Conservation (phyloP, 2,329 filamentous ascomycete genomes). For the Dryadomyces sulphureus region DNA sequence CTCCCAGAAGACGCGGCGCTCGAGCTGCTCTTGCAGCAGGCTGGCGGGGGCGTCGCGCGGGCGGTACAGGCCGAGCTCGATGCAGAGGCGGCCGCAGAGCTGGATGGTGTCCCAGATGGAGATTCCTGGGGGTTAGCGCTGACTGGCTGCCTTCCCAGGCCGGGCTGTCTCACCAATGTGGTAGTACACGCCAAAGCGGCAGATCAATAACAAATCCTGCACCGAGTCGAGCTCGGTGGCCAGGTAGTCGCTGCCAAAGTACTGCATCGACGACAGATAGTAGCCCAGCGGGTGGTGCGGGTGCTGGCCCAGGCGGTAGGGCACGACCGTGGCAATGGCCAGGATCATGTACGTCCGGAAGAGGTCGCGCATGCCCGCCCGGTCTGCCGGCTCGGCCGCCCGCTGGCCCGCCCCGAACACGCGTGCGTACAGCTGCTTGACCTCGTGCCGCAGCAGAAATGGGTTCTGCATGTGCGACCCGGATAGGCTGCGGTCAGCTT, state of each 20-base stretch:
- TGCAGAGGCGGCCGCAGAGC: constrained; percentile 2
- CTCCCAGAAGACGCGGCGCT: constrained; percentile 25
- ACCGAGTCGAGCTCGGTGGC: constrained; percentile 20
- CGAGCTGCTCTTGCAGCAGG: constrained; percentile 1
- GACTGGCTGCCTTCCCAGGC: no score
- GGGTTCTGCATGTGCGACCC: constrained; percentile 2
- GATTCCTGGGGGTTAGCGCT: not conserved
- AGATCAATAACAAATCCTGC: constrained; percentile 24
- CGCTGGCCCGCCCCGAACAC: not conserved
- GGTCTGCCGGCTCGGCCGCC: not conserved
- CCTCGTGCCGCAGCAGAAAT: not conserved
- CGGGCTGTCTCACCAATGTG: constrained; percentile 23
- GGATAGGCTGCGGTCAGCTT: not conserved
- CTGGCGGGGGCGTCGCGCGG: not conserved
- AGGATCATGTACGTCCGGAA: constrained; percentile 11
- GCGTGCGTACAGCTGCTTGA: not conserved
- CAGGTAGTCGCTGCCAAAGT: constrained; percentile 17
- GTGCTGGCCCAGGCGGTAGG: constrained; percentile 17
- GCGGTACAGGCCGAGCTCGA: constrained; percentile 2
- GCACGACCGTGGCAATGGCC: constrained; percentile 16
- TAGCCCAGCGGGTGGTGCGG: constrained; percentile 24
- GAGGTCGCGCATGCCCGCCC: not conserved
- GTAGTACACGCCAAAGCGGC: constrained; percentile 26
- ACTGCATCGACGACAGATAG: constrained; percentile 21
- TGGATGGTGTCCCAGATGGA: constrained; percentile 4